Evolutionary conservation across 2,329 filamentous ascomycete species (phyloP), one percentile per base, ranked within the genome.

Genomic region (Fusarium sulawesiense): DNA sequence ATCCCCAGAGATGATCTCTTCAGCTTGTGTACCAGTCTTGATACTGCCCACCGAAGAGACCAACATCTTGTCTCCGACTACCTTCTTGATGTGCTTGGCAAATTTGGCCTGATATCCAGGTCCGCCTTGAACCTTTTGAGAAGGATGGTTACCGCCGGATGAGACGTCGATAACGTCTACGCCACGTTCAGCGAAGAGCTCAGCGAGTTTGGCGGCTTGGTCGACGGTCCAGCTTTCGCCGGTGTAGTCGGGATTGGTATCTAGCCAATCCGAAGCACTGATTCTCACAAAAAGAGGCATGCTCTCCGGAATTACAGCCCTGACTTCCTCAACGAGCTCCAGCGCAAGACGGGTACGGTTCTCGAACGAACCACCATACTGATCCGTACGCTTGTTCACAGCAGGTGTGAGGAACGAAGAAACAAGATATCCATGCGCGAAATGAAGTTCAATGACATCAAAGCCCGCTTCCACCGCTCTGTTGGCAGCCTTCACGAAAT

Each of bases 81-180:
- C 89, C 71, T 89, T 86, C 82, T 94, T 94, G 59, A 94, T 87
- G 7, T 86, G 84, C 75, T 90, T 87, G 0, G 93, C 89, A 71
- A 93, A 91, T 0, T 85, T 87, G 1, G 86, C 89, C 79, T 95
- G 92, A 80, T 93, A 94, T 0, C 84, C 91, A 0, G 89, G 88
- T 0, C 87, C 88, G 4, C 80, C 76, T 25, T 84, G 81, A 56
- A 91, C 84, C 60, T 89, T 87, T 71, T 90, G 88, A 49, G 78
- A 75, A 0, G 84, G 79, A 73, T 93, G 88, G 49, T 87, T 87
- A 6, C 92, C 93, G 1, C 88, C 92, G 4, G 85, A 87, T 2
- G 88, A 91, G 11, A 94, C 86, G 73, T 96, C 93, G 2, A 96
- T 81, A 3, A 96, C 81, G 76, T 96, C 92, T 4, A 95, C 88